Evolutionary conservation across 345 rosid genomes (phyloP).

Genomic region (Brassica rapa): DNA sequence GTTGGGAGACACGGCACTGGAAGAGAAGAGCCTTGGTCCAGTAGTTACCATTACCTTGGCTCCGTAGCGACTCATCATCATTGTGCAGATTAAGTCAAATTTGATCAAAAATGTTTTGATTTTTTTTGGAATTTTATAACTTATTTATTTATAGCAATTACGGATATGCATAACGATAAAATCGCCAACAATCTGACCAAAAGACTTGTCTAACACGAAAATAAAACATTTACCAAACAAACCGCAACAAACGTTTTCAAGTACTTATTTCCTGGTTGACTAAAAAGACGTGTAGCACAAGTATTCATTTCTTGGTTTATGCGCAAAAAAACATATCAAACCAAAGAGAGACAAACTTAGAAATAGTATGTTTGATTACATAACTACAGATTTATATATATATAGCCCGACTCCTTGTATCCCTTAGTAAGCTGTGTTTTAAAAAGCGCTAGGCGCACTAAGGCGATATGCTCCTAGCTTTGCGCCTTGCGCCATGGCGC

Average conservation of each 20-base stretch:
- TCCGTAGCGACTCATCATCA: slow-evolving; percentile 32
- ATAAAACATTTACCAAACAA: slow-evolving; percentile 15
- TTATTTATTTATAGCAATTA: slow-evolving; percentile 20
- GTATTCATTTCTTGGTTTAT: not conserved
- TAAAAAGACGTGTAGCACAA: not conserved
- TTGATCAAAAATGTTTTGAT: not conserved
- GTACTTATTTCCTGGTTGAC: not conserved
- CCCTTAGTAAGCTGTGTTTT: no score
- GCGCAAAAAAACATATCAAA: not conserved
- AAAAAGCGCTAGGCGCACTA: no score
- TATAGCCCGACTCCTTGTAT: slow-evolving; percentile 1
- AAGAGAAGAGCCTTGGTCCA: slow-evolving; percentile 1
- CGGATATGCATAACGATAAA: slow-evolving; percentile 22
- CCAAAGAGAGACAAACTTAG: not conserved
- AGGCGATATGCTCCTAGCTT: no score
- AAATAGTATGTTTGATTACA: slow-evolving; percentile 22
- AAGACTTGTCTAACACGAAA: slow-evolving; percentile 34
- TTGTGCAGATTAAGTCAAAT: no score
- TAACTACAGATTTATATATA: slow-evolving; percentile 30
- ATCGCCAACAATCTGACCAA: slow-evolving; percentile 7
- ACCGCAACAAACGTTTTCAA: not conserved
- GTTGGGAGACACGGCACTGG: not conserved
- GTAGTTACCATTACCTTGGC: slow-evolving; percentile 5
- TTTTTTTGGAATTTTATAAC: not conserved
- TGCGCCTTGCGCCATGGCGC: no score